Evolutionary conservation across 495 filamentous ascomycete genomes (phyloP), one percentile per base, ranked within the genome.

Genomic region (Hypomontagnella submonticulosa): DNA sequence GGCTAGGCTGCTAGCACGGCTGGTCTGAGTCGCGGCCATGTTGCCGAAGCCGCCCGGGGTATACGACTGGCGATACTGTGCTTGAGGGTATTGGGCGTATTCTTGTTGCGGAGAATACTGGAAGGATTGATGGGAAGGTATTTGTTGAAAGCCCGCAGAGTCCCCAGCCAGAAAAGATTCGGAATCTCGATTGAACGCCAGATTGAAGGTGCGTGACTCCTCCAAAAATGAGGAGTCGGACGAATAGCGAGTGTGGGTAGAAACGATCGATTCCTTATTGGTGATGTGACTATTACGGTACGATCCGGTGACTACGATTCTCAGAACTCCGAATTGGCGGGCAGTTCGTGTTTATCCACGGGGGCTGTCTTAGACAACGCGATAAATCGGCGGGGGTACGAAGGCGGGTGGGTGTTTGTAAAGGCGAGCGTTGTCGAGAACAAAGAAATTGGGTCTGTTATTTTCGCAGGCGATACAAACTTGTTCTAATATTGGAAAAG

Each of bases 21-120:
- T 70, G 41, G 53, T 53, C 12, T 54, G 60, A 19, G 56, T 40
- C 12, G 71, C 11, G 9, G 57, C 30, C 69, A 72, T 72, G 12
- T 41, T 63, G 67, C 92, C 92, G 6, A 43, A 54, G 81, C 89
- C 87, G 67, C 75, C 83, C 63, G 71, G 60, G 58, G 61, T 27
- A 27, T 27, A 69, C 13, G 54, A 57, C 42, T 64, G 59, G 13
- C 40, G 23, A 46, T 64, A 71, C 27, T 73, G 61, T 3, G 58
- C 65, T 42, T 68, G 68, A 8, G 56, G 58, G 4, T 59, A 61
- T 33, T 70, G 67, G 5, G 69, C 67, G 61, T 71, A 73, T 44
- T 66, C 68, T 27, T 61, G 65, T 33, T 61, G 64, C 1, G 69
- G 51, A 41, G 60, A 66, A 34, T 46, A 67, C 3, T 70, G 56